phyloP scores from a whole-genome alignment of 1,284 basidiomycete species.

The Inonotus obliquus region DNA sequence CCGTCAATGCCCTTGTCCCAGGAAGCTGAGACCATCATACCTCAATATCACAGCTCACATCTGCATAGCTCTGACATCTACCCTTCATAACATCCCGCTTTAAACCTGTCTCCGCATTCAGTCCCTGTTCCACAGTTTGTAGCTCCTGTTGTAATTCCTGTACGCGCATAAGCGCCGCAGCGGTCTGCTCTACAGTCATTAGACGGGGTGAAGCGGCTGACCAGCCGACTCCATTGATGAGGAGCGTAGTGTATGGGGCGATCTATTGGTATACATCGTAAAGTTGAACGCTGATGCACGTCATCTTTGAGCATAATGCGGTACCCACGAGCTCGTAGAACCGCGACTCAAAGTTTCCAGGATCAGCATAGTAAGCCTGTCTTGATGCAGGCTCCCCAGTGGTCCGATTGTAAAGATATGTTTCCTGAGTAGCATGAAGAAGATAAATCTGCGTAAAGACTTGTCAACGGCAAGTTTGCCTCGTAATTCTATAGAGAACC shows the following conservation, averaged over 20 bases:
- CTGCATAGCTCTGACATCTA: constrained; percentile 69
- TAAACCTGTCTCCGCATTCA: neutral
- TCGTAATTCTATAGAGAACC: neutral
- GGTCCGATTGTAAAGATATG: constrained; percentile 48
- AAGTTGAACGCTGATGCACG: neutral
- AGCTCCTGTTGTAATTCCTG: constrained; percentile 35
- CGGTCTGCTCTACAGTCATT: constrained; percentile 66
- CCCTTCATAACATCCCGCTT: constrained; percentile 28
- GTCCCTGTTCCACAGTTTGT: neutral
- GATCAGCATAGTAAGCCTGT: constrained; percentile 66
- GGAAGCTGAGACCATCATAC: constrained; percentile 44
- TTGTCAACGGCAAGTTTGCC: neutral
- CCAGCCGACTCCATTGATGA: constrained; percentile 88
- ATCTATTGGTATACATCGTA: constrained; percentile 40
- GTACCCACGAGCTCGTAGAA: constrained; percentile 62
- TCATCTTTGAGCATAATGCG: neutral
- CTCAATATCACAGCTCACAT: constrained; percentile 83
- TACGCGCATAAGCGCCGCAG: constrained; percentile 46
- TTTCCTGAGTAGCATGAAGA: constrained; percentile 63
- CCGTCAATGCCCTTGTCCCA: neutral
- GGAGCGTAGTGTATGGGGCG: constrained; percentile 77
- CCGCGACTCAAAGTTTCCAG: constrained; percentile 58
- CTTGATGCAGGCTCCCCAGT: constrained; percentile 35
- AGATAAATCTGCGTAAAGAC: constrained; percentile 59
- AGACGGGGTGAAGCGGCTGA: constrained; percentile 69